Conservation (phyloP, 208 protist species). For the Trypanosoma scelopori region DNA sequence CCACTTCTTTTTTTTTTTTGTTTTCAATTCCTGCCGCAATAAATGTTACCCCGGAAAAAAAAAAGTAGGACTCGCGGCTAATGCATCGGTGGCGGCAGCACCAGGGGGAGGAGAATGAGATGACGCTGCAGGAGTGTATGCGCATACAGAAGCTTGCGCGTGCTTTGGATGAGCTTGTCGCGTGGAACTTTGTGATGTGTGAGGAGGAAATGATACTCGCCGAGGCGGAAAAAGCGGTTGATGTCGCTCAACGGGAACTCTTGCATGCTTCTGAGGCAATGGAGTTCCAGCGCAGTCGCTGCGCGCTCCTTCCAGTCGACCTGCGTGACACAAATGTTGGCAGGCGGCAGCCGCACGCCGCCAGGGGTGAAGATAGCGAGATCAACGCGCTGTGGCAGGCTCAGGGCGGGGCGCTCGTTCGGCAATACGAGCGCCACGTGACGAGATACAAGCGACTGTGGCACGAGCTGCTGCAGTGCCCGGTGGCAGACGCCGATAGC, state of each 20-base stretch:
- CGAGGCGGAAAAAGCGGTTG: constrained; percentile 37
- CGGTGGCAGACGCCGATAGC: too few relatives aligned
- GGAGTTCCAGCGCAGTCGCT: constrained; percentile 21
- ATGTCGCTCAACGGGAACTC: constrained; percentile 21
- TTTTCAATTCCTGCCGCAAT: background rate
- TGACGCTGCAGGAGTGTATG: constrained; percentile 30
- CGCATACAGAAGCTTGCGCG: constrained; percentile 50
- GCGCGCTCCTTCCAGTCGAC: constrained; percentile 30
- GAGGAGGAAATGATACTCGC: constrained; percentile 50
- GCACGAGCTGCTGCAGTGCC: constrained; percentile 11
- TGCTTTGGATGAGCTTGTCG: constrained; percentile 58
- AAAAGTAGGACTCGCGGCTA: background rate
- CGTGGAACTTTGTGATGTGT: constrained; percentile 40
- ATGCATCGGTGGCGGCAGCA: background rate
- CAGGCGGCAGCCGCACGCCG: background rate
- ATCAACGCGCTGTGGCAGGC: constrained; percentile 19
- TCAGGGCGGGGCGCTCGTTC: constrained; percentile 25
- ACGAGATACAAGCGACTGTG: constrained; percentile 22
- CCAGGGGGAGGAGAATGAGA: constrained; percentile 21
- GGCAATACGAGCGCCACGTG: constrained; percentile 38
- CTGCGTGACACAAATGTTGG: background rate
- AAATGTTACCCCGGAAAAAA: constrained; percentile 5
- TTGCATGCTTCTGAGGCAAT: constrained; percentile 6
- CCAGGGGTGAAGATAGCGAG: constrained; percentile 21
- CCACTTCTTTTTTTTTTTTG: constrained; percentile 15